phyloP scores from a whole-genome alignment of 495 filamentous ascomycete species.

The Immersiella caudata region DNA sequence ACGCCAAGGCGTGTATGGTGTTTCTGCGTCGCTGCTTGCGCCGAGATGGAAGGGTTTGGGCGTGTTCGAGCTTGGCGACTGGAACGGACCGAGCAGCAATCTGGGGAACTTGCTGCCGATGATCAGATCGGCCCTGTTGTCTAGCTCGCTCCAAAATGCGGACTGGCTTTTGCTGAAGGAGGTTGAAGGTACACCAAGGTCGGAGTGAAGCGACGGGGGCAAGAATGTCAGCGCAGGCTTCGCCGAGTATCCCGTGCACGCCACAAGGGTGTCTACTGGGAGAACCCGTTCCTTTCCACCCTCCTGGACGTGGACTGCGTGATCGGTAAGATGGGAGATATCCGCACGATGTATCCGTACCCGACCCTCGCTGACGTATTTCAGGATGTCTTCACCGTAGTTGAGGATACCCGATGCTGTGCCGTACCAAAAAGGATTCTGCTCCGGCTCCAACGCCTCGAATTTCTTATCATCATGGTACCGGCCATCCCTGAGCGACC shows the following conservation, averaged over 20 bases:
- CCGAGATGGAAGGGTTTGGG: constrained; percentile 10
- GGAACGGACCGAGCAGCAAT: constrained; percentile 41
- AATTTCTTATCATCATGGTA: constrained; percentile 57
- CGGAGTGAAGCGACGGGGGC: constrained; percentile 8
- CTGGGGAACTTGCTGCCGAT: constrained; percentile 63
- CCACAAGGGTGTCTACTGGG: constrained; percentile 65
- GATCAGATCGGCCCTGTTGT: constrained; percentile 55
- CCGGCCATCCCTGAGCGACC: constrained; percentile 56
- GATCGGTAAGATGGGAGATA: constrained; percentile 54
- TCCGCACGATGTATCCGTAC: constrained; percentile 66
- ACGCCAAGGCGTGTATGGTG: constrained; percentile 40
- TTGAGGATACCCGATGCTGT: constrained; percentile 60
- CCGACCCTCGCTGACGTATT: constrained; percentile 57
- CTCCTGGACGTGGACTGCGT: constrained; percentile 45
- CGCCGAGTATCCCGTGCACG: constrained; percentile 60
- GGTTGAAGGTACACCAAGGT: constrained; percentile 26
- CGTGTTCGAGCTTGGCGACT: constrained; percentile 19
- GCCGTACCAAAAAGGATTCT: constrained; percentile 57
- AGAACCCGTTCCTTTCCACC: constrained; percentile 40
- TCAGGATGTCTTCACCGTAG: constrained; percentile 65
- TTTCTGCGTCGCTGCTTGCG: constrained; percentile 11
- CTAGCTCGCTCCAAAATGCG: constrained; percentile 23
- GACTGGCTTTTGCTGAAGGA: constrained; percentile 15
- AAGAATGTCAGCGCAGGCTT: constrained; percentile 26
- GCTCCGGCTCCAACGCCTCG: constrained; percentile 58